Percentiles rank a stretch among this genome's conserved stretches.
Conservation (phyloP, 163 green algal genomes). For the Scenedesmus sp. region DNA sequence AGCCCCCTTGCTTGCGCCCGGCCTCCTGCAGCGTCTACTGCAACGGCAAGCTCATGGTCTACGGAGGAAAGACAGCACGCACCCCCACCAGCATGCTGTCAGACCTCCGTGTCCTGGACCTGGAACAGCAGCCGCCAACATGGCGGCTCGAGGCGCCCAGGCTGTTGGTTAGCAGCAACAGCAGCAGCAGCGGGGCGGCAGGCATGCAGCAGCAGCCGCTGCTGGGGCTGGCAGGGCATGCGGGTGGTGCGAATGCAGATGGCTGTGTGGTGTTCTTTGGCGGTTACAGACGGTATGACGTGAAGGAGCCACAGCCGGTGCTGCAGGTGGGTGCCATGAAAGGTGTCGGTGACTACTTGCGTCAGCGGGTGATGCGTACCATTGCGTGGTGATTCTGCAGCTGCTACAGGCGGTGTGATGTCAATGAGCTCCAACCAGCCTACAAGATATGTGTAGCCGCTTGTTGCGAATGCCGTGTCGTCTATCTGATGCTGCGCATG, state of each 20-base stretch:
- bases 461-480: no score
- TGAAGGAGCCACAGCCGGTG: slow-evolving; percentile 25
- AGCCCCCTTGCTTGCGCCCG: slow-evolving; percentile 9
- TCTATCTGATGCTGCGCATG: no score
- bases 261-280: slow-evolving; percentile 38
- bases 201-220: slow-evolving; percentile 15
- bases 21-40: slow-evolving; percentile 32
- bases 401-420: no score
- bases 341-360: no score
- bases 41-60: slow-evolving; percentile 30
- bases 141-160: not conserved
- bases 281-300: slow-evolving; percentile 8
- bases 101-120: slow-evolving; percentile 32
- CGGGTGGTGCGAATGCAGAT: not conserved
- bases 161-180: not conserved
- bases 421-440: no score
- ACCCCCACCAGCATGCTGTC: slow-evolving; percentile 30
- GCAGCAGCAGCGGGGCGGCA: slow-evolving; percentile 6
- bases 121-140: slow-evolving; percentile 1
- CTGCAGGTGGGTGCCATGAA: slow-evolving; percentile 28
- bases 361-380: no score
- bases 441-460: no score
- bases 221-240: slow-evolving; percentile 40
- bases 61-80: slow-evolving; percentile 30
- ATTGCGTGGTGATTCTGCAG: no score